A percentile compares a stretch with the other conserved stretches of the same genome.
phyloP scores from a whole-genome alignment of 2,329 filamentous ascomycete species.

The Geosmithia flava region DNA sequence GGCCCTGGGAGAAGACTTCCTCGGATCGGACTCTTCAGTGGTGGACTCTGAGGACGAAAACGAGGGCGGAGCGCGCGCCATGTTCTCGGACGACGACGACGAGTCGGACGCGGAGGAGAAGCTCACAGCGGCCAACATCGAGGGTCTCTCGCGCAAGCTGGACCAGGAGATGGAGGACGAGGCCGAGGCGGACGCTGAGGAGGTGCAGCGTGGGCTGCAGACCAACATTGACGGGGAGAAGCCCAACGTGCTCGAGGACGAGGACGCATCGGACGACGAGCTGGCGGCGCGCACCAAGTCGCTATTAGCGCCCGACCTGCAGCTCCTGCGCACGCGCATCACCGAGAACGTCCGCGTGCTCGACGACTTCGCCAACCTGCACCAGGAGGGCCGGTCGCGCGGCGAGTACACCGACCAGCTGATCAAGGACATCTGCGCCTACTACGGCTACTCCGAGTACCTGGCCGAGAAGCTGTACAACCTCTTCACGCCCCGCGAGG shows the following conservation, averaged over 20 bases:
- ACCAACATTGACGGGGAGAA: slow-evolving; percentile 82
- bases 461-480: slow-evolving; percentile 93
- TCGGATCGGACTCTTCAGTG: slow-evolving; percentile 44
- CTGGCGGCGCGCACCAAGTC: slow-evolving; percentile 45
- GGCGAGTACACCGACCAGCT: slow-evolving; percentile 81
- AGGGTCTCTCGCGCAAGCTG: slow-evolving; percentile 74
- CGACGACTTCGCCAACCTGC: slow-evolving; percentile 74
- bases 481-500: slow-evolving; percentile 85
- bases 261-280: slow-evolving; percentile 50
- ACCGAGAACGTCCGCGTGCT: slow-evolving; percentile 88
- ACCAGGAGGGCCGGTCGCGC: slow-evolving; percentile 68
- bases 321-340: slow-evolving; percentile 77
- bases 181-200: slow-evolving; percentile 70
- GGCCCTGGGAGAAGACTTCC: slow-evolving; percentile 45
- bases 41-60: slow-evolving; percentile 59
- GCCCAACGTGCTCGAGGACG: slow-evolving; percentile 52
- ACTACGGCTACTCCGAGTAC: slow-evolving; percentile 92
- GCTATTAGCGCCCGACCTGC: slow-evolving; percentile 75
- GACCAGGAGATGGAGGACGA: slow-evolving; percentile 68
- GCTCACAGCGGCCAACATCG: slow-evolving; percentile 92
- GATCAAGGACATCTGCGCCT: slow-evolving; percentile 83
- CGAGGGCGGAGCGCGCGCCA: slow-evolving; percentile 36
- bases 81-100: slow-evolving; percentile 94
- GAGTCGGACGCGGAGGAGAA: slow-evolving; percentile 80
- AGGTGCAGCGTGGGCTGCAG: slow-evolving; percentile 79